Percentiles rank a stretch among this genome's conserved stretches.
Conservation (phyloP, 768 basidiomycete species). For the Suillus paluster region DNA sequence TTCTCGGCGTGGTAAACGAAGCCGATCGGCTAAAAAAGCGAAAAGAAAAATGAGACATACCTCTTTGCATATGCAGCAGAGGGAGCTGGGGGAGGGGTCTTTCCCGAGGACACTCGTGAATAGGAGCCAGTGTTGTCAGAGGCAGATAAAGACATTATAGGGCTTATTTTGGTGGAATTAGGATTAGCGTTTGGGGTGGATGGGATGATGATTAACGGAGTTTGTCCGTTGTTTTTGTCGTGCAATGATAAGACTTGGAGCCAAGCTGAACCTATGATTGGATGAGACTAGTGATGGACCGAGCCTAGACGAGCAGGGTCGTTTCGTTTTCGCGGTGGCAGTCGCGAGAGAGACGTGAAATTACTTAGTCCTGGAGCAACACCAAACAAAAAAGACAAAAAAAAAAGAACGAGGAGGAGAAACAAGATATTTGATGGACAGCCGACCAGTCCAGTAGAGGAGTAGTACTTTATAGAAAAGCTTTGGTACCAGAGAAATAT, state of each 20-base stretch:
- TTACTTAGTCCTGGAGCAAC: no score
- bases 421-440: constrained; percentile 35
- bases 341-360: constrained; percentile 34
- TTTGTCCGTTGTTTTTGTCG: constrained; percentile 35
- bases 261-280: constrained; percentile 19
- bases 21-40: constrained; percentile 15
- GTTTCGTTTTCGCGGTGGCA: constrained; percentile 32
- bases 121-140: constrained; percentile 82
- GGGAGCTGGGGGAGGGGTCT: constrained; percentile 89
- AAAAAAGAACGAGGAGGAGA: constrained; percentile 25
- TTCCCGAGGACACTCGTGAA: constrained; percentile 82
- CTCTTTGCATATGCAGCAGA: constrained; percentile 90
- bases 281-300: constrained; percentile 1
- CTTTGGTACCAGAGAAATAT: constrained; percentile 40
- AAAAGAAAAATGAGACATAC: constrained; percentile 42
- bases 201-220: constrained; percentile 41
- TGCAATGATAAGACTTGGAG: constrained; percentile 29
- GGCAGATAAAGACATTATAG: constrained; percentile 93
- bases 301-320: constrained; percentile 20
- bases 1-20: constrained; percentile 17
- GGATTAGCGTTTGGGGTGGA: constrained; percentile 62
- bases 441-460: constrained; percentile 29
- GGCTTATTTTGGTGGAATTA: constrained; percentile 65
- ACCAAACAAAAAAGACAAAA: no score
- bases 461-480: constrained; percentile 38